Percentiles rank a stretch among this genome's conserved stretches.
These are phyloP conservation scores for Daldinia loculata DNA, from an alignment of 495 filamentous ascomycete species.

Conservation along the genomic window DNA sequence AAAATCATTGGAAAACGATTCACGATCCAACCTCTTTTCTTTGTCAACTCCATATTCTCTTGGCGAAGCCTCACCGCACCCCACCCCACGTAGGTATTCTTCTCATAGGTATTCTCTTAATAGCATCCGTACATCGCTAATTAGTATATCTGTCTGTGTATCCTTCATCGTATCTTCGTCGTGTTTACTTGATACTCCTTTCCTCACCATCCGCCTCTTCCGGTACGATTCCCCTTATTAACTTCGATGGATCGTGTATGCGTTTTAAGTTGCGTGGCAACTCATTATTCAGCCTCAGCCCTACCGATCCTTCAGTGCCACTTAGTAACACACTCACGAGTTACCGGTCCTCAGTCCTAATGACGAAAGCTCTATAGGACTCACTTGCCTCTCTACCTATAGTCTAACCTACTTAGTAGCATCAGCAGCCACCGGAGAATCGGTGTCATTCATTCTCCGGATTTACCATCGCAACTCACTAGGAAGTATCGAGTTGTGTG, in stretches of 20 bases:
- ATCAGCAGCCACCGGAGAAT: constrained; percentile 9
- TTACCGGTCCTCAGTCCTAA: background rate
- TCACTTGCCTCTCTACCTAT: background rate
- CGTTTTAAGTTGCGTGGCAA: constrained; percentile 1
- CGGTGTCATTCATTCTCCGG: constrained; percentile 15
- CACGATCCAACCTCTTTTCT: background rate
- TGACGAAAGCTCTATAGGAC: background rate
- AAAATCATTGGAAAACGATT: background rate
- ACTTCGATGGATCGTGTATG: background rate
- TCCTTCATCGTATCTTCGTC: background rate
- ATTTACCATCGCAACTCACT: constrained; percentile 11
- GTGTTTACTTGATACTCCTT: background rate
- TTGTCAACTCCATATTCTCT: background rate
- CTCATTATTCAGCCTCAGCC: constrained; percentile 34
- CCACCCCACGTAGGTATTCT: background rate
- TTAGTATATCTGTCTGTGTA: background rate
- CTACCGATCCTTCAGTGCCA: constrained; percentile 28
- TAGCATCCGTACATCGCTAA: background rate
- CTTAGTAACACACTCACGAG: constrained; percentile 1
- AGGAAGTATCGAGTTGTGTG: constrained; percentile 13
- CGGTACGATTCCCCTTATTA: background rate
- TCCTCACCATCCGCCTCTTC: background rate
- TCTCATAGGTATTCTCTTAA: background rate
- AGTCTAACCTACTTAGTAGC: background rate
- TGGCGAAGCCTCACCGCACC: background rate